These are phyloP conservation scores for Candida namnaoensis DNA, from an alignment of 805 yeast species.

Conservation along the genomic window DNA sequence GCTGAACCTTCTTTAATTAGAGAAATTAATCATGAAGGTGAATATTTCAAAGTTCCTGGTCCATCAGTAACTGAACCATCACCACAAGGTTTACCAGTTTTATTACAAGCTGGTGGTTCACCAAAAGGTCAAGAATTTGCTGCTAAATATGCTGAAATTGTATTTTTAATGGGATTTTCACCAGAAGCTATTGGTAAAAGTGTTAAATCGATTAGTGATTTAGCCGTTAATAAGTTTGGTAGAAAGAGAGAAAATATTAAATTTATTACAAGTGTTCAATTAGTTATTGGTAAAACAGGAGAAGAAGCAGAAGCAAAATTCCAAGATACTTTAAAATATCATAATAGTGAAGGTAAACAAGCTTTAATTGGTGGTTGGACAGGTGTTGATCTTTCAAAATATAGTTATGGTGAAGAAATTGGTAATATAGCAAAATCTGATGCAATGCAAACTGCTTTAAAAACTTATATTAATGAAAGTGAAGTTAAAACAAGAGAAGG, in stretches of 20 bases:
- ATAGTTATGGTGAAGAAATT: constrained; percentile 21
- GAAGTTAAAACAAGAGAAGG: constrained; percentile 10
- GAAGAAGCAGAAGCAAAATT: constrained; percentile 28
- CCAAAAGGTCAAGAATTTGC: constrained; percentile 26
- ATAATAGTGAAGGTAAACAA: constrained; percentile 27
- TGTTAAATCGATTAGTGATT: constrained; percentile 14
- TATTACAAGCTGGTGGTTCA: constrained; percentile 31
- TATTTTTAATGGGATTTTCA: constrained; percentile 24
- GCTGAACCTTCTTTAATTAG: constrained; percentile 25
- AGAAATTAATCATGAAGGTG: constrained; percentile 25
- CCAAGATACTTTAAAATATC: constrained; percentile 15
- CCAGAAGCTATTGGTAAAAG: constrained; percentile 19
- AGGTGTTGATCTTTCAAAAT: constrained; percentile 27
- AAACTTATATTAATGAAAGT: constrained; percentile 17
- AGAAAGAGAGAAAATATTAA: constrained; percentile 26
- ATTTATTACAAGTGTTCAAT: constrained; percentile 21
- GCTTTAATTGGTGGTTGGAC: constrained; percentile 32
- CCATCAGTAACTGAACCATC: constrained; percentile 27
- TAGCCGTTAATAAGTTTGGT: constrained; percentile 21
- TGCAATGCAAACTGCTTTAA: constrained; percentile 23
- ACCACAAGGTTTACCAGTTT: constrained; percentile 28
- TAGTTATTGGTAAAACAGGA: constrained; percentile 25
- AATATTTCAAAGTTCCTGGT: constrained; percentile 26
- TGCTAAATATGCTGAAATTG: constrained; percentile 29
- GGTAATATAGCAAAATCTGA: constrained; percentile 14